Conservation (phyloP, 1,284 basidiomycete species). For the Prillingera fragicola region DNA sequence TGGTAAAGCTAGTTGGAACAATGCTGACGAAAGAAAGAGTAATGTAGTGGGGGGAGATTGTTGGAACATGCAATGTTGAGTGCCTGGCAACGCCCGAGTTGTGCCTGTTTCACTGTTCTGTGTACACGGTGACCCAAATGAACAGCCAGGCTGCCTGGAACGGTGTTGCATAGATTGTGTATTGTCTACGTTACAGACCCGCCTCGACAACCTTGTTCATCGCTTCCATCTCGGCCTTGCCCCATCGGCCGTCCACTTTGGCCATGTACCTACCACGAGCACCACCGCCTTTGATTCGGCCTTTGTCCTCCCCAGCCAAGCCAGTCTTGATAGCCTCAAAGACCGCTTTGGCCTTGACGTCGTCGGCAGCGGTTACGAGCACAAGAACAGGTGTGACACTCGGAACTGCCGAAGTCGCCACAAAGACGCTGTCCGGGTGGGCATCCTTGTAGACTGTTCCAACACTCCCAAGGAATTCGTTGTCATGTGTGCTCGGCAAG, state of each 20-base stretch:
- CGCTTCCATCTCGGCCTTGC: conserved; percentile 26
- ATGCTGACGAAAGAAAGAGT: no score
- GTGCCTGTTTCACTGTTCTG: no score
- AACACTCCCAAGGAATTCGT: conserved; percentile 31
- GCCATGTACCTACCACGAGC: conserved; percentile 47
- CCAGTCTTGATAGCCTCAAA: conserved; percentile 55
- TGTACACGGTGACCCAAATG: no score
- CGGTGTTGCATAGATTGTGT: no score
- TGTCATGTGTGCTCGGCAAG: conserved; percentile 37
- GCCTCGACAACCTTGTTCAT: conserved; percentile 19
- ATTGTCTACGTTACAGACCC: no score
- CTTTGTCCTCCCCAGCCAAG: conserved; percentile 50
- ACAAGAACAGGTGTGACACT: conserved; percentile 49
- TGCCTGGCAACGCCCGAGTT: no score
- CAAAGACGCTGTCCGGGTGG: conserved; percentile 49
- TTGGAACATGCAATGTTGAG: no score
- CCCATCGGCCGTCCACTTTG: conserved; percentile 45
- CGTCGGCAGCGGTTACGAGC: conserved; percentile 58
- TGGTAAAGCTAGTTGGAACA: no score
- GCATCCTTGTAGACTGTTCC: neutral
- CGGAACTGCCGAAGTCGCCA: conserved; percentile 20
- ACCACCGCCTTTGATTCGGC: conserved; percentile 47
- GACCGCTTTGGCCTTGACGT: conserved; percentile 56
- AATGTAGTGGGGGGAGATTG: no score
- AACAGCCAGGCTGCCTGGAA: no score